Evolutionary conservation across 148 eudicot genomes (phyloP).

Genomic region (Tetragonia tetragonoides): DNA sequence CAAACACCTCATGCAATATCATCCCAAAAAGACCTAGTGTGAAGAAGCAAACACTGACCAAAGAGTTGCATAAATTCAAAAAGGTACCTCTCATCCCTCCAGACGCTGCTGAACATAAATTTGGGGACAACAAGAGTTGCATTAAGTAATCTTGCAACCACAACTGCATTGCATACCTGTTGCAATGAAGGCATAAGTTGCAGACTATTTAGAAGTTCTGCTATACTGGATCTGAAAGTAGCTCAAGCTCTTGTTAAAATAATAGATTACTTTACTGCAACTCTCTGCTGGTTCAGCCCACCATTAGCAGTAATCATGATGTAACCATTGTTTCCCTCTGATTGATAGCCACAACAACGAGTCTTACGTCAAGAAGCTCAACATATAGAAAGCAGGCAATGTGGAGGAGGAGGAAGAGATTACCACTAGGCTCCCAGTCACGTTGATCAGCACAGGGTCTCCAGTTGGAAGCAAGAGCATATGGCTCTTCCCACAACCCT

Average conservation of each 20-base stretch:
- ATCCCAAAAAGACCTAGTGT: not conserved
- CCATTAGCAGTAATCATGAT: constrained; percentile 94
- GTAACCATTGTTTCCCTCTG: constrained; percentile 88
- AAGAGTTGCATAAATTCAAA: constrained; percentile 8
- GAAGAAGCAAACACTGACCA: not conserved
- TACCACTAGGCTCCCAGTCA: constrained; percentile 84
- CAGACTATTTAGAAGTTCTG: constrained; percentile 2
- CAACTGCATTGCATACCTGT: constrained; percentile 98
- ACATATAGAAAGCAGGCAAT: not conserved
- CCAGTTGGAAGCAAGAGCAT: constrained; percentile 77
- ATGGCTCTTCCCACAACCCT: constrained; percentile 92
- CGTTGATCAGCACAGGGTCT: constrained; percentile 85
- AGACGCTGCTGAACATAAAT: constrained; percentile 94
- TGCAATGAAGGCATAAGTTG: constrained; percentile 16
- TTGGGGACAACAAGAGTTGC: constrained; percentile 94
- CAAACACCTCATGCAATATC: not conserved
- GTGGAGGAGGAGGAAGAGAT: constrained; percentile 20
- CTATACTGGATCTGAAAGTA: not conserved
- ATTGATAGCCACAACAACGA: constrained; percentile 16
- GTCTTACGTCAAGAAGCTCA: constrained; percentile 1
- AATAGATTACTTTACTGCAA: constrained; percentile 58
- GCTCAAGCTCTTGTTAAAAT: constrained; percentile 4
- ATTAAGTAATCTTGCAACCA: constrained; percentile 90
- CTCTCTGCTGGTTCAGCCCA: constrained; percentile 98
- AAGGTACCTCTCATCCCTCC: constrained; percentile 85